phyloP scores from a whole-genome alignment of 2,329 filamentous ascomycete genomes.

The Diaporthe destruens region DNA sequence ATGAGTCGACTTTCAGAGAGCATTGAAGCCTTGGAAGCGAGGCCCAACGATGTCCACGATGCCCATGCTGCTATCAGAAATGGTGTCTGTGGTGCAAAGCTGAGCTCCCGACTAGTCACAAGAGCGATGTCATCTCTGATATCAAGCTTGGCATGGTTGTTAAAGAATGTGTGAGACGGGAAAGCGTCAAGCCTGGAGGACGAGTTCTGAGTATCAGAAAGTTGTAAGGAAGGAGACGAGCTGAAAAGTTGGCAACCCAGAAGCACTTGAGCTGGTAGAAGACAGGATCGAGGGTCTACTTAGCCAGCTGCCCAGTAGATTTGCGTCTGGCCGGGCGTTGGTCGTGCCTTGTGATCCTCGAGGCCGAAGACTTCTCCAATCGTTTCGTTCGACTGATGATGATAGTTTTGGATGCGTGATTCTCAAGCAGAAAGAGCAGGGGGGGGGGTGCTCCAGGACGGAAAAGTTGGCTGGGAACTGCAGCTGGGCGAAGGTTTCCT shows the following conservation, averaged over 20 bases:
- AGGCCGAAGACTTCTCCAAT: neutral
- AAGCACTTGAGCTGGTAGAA: neutral
- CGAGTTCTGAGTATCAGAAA: neutral
- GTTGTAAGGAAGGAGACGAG: neutral
- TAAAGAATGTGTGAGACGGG: neutral
- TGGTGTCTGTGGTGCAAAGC: too few species aligned
- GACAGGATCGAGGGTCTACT: too few species aligned
- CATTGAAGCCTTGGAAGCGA: too few species aligned
- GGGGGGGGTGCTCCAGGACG: neutral
- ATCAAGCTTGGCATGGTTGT: neutral
- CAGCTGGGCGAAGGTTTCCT: too few species aligned
- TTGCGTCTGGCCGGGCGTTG: neutral
- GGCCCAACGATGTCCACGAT: too few species aligned
- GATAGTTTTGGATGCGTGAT: neutral
- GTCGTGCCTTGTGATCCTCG: too few species aligned
- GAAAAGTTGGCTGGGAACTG: too few species aligned
- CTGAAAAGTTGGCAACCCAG: neutral
- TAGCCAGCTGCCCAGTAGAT: neutral
- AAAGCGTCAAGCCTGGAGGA: neutral
- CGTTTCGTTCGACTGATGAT: neutral
- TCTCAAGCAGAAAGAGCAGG: neutral
- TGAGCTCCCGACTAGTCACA: too few species aligned
- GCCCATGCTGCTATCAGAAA: too few species aligned
- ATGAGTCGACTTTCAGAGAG: too few species aligned
- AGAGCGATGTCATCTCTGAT: neutral